phyloP scores from a whole-genome alignment of 2,329 filamentous ascomycete genomes.

The Fusarium burgessii region DNA sequence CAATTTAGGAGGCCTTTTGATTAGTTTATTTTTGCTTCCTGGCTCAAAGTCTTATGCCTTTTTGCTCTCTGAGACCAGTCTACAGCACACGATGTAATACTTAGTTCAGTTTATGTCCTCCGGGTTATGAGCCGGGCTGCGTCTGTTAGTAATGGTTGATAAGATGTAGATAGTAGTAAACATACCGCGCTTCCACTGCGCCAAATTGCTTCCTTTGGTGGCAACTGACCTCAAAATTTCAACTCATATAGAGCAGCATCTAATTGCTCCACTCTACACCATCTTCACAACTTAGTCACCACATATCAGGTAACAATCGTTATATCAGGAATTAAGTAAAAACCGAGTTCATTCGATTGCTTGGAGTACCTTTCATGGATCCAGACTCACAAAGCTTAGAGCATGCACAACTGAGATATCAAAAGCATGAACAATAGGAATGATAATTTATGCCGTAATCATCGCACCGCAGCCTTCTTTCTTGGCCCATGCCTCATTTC shows the following conservation, averaged over 20 bases:
- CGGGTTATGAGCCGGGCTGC: slow-evolving; percentile 3
- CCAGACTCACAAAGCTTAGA: not conserved
- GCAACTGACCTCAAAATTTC: fast-evolving
- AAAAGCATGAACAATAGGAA: slow-evolving; percentile 17
- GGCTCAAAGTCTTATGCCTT: too few species aligned
- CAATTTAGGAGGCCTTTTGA: too few species aligned
- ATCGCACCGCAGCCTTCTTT: slow-evolving; percentile 15
- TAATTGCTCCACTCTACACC: too few species aligned
- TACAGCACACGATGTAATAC: too few species aligned
- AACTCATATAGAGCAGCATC: not conserved
- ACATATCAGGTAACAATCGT: too few species aligned
- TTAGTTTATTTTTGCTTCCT: too few species aligned
- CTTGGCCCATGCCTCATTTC: slow-evolving; percentile 6
- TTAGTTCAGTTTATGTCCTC: not conserved
- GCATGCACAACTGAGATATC: not conserved
- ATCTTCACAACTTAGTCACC: too few species aligned
- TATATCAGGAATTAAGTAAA: not conserved
- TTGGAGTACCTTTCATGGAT: not conserved
- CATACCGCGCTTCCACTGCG: slow-evolving; percentile 5
- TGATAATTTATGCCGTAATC: slow-evolving; percentile 31
- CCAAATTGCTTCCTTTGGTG: not conserved
- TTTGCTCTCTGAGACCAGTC: too few species aligned
- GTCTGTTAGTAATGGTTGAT: not conserved
- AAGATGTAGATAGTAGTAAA: not conserved
- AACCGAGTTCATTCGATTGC: not conserved